Conservation (phyloP, 768 basidiomycete genomes). For the Phaffia tasmanica region DNA sequence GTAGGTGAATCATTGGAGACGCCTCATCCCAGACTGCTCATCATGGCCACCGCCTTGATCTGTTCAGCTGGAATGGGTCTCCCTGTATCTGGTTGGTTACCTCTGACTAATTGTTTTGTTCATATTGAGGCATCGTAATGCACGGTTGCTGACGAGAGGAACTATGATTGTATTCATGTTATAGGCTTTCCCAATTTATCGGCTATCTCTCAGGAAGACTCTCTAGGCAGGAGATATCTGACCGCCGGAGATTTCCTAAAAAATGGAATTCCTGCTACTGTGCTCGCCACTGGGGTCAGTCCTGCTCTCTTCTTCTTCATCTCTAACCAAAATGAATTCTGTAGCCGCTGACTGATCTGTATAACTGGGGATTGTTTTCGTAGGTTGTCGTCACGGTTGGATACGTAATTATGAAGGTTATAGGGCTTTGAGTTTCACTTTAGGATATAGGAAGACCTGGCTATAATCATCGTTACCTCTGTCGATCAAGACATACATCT, state of each 20-base stretch:
- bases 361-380: constrained; percentile 1
- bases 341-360: neutral
- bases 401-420: constrained; percentile 58
- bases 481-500: no score
- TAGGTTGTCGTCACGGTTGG: constrained; percentile 81
- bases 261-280: constrained; percentile 87
- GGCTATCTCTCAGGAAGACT: constrained; percentile 78
- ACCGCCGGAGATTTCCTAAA: constrained; percentile 79
- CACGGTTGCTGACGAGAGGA: no score
- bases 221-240: constrained; percentile 75
- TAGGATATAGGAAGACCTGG: no score
- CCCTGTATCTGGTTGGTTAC: neutral
- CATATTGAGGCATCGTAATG: no score
- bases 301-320: constrained; percentile 7
- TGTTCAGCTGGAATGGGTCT: constrained; percentile 89
- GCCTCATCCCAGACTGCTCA: constrained; percentile 65
- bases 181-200: constrained; percentile 79
- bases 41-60: constrained; percentile 77
- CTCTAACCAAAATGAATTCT: constrained; percentile 1
- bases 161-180: neutral
- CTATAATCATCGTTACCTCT: no score
- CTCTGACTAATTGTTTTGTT: no score
- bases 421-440: constrained; percentile 35
- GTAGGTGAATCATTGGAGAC: constrained; percentile 68
- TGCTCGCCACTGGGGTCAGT: constrained; percentile 69